These are phyloP conservation scores for Musa itinerans DNA, from an alignment of 176 grass and related monocot genomes.

Conservation along the genomic window DNA sequence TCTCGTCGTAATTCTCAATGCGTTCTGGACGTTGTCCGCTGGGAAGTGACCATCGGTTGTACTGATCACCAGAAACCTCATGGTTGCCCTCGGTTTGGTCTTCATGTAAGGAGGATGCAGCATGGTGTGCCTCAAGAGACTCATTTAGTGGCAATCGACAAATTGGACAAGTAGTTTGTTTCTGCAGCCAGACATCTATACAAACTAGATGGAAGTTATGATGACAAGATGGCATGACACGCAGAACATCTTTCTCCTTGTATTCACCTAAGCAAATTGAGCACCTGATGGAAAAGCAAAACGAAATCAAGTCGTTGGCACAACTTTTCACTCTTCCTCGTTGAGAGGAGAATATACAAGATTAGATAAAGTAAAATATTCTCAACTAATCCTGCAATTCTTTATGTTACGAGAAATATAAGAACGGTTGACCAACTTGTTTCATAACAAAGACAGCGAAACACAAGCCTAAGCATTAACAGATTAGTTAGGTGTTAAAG, in stretches of 20 bases:
- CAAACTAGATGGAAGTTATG: slow-evolving; percentile 86
- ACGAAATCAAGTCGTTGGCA: not conserved
- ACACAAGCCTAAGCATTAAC: too few species aligned
- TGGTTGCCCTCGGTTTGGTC: slow-evolving; percentile 23
- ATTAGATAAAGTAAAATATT: slow-evolving; percentile 10
- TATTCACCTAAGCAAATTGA: slow-evolving; percentile 97
- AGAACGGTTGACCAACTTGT: too few species aligned
- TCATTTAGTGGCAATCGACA: slow-evolving; percentile 73
- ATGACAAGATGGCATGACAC: slow-evolving; percentile 67
- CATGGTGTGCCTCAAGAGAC: slow-evolving; percentile 33
- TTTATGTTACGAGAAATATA: not conserved
- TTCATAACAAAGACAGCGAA: too few species aligned
- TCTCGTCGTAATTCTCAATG: slow-evolving; percentile 32
- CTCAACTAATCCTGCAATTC: slow-evolving; percentile 3
- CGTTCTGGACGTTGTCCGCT: slow-evolving; percentile 33
- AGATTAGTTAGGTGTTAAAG: too few species aligned
- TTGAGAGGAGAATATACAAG: not conserved
- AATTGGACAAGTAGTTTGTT: slow-evolving; percentile 82
- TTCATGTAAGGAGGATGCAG: slow-evolving; percentile 26
- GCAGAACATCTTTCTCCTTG: slow-evolving; percentile 74
- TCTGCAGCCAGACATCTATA: slow-evolving; percentile 86
- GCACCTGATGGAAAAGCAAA: slow-evolving; percentile 44
- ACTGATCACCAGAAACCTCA: slow-evolving; percentile 32
- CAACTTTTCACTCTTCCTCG: too few species aligned
- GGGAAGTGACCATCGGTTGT: slow-evolving; percentile 50